Evolutionary conservation across 2,329 filamentous ascomycete genomes (phyloP).

Genomic region (Microcyclosporella mali): DNA sequence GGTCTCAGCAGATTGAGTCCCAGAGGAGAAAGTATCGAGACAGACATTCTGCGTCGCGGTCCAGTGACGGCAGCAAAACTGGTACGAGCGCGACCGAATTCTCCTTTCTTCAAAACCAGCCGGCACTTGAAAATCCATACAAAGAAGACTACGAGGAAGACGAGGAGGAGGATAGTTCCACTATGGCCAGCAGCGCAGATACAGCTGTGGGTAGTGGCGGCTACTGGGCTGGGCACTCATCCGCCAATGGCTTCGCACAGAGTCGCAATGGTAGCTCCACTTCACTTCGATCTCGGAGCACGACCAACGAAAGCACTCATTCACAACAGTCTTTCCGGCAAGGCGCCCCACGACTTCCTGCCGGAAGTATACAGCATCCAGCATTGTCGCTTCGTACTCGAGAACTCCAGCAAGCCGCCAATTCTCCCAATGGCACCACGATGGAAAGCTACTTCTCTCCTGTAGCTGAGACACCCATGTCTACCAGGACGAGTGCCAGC

Average conservation of each 20-base stretch:
- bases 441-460: constrained; percentile 92
- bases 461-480: constrained; percentile 62
- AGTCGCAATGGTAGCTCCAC: constrained; percentile 19
- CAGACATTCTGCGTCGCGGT: constrained; percentile 42
- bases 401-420: constrained; percentile 41
- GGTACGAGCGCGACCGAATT: constrained; percentile 64
- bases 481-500: constrained; percentile 62
- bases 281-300: constrained; percentile 21
- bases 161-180: constrained; percentile 47
- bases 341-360: constrained; percentile 63
- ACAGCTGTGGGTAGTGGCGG: constrained; percentile 22
- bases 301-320: constrained; percentile 16
- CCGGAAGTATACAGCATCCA: constrained; percentile 47
- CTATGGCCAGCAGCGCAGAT: constrained; percentile 34
- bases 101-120: constrained; percentile 66
- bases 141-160: constrained; percentile 52
- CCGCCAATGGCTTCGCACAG: constrained; percentile 11
- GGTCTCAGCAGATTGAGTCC: constrained; percentile 70
- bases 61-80: constrained; percentile 25
- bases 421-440: constrained; percentile 56
- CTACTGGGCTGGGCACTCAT: constrained; percentile 1
- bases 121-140: constrained; percentile 75
- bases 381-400: constrained; percentile 65
- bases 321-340: constrained; percentile 15
- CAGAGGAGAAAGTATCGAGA: constrained; percentile 57